Base-by-base conservation (phyloP, 306 rosid species). In the Prunus dulcis region DNA sequence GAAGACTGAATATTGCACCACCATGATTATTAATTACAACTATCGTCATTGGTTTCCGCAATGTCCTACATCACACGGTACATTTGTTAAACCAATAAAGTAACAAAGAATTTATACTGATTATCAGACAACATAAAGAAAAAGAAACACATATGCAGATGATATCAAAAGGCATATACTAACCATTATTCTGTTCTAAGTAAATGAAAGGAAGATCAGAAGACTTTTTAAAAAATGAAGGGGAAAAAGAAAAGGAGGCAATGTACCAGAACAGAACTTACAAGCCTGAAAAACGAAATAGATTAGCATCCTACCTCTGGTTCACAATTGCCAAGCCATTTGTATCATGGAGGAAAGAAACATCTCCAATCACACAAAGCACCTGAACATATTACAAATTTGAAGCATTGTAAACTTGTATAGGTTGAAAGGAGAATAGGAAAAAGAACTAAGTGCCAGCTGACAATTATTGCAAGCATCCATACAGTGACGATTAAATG, bases 1-100 rank as follows among this genome's bases (percentile, higher is more conserved):
- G 97, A 67, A 84, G 84, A 75, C 98, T 89, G 87, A 94, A 94
- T 81, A 94, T 94, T 74, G 89, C 98, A 82, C 98, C 98, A 76
- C 98, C 98, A 38, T 84, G 97, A 82, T 94, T 94, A 82, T 94
- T 94, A 76, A 89, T 77, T 77, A 92, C 93, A 62, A 94, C 76
- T 71, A 94, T 79, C 7, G 95, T 92, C 90, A 94, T 88, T 68
- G 98, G 96, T 85, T 89, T 94, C 89, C 98, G 88, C 76, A 78
- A 67, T 50, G 76, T 78, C 93, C 98, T 94, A 75, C 80, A 88
- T 62, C 69, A 63, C 66, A 76, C 64, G 66, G 65, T 51, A 63
- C 67, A 73, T 60, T 32, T 66, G 66, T 82, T 69, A 71, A 60
- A 77, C 63, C 15, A 75, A 68, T 58, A 81, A 63, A 52, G 43